Conservation (phyloP, 768 basidiomycete species). For the Termitomyces sp. region DNA sequence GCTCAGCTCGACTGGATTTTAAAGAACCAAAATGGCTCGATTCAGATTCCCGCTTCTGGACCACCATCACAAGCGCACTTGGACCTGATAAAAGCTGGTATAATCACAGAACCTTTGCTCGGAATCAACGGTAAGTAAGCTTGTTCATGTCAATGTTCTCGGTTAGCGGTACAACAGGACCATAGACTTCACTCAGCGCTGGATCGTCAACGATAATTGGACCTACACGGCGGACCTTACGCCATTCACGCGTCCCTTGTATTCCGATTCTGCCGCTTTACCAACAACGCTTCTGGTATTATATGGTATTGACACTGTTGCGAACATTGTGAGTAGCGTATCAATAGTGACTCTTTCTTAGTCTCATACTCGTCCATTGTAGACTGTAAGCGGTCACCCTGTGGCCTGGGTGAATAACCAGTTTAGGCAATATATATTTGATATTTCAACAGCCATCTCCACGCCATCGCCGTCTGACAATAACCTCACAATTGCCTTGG, state of each 20-base stretch:
- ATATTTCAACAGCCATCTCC: conserved; percentile 38
- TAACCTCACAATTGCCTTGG: conserved; percentile 45
- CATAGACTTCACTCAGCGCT: conserved; percentile 48
- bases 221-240: conserved; percentile 50
- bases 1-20: conserved; percentile 47
- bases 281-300: conserved; percentile 41
- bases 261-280: conserved; percentile 13
- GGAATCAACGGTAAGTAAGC: conserved; percentile 50
- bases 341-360: not conserved
- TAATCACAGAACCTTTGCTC: conserved; percentile 49
- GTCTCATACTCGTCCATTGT: not conserved
- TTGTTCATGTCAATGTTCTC: not conserved
- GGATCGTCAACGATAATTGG: conserved; percentile 55
- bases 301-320: conserved; percentile 53
- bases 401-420: conserved; percentile 56
- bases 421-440: conserved; percentile 49
- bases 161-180: not conserved
- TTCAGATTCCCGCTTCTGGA: conserved; percentile 44
- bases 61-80: conserved; percentile 53
- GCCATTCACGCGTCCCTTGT: conserved; percentile 29
- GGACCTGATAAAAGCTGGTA: conserved; percentile 44
- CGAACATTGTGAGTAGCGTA: conserved; percentile 38
- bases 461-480: conserved; percentile 25
- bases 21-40: conserved; percentile 46
- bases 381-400: conserved; percentile 47